Evolutionary conservation across 768 basidiomycete species (phyloP), one percentile per base, ranked within the genome.

Genomic region (Rhizopogon vulgaris): DNA sequence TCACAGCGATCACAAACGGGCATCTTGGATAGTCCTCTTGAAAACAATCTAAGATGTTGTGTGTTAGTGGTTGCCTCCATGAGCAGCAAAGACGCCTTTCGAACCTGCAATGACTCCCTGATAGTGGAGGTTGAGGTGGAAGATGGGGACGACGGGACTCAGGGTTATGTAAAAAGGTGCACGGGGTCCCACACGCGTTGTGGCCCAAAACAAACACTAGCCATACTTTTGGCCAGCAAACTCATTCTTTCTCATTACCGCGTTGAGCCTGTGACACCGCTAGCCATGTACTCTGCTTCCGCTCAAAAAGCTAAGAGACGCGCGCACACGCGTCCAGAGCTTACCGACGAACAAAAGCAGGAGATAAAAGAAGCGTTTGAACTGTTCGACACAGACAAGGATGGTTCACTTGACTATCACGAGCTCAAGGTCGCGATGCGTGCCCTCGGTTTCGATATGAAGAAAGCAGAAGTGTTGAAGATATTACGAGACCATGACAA

Each of bases 361-460:
- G 96, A 99, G 70, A 94, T 98, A 51, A 94, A 94, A 69, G 96
- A 99, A 63, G 96, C 96, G 0, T 99, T 99, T 63, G 95, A 98
- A 69, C 84, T 99, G 50, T 99, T 99, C 66, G 96, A 99, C 72
- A 90, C 94, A 41, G 96, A 99, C 78, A 96, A 97, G 75, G 96
- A 99, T 64, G 91, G 91, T 32, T 84, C 80, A 48, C 77, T 98
- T 52, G 96, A 97, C 72, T 98, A 98, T 71, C 96, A 99, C 72
- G 96, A 99, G 67, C 80, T 98, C 62, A 99, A 98, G 70, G 96
- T 99, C 62, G 94, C 95, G 48, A 94, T 99, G 91, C 81, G 96
- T 41, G 96, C 96, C 1, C 73, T 99, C 53, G 96, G 96, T 1
- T 98, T 98, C 66, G 96, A 98, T 68, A 68, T 96, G 73, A 98